phyloP scores from a whole-genome alignment of 495 filamentous ascomycete species.

The Xylaria nigripes region DNA sequence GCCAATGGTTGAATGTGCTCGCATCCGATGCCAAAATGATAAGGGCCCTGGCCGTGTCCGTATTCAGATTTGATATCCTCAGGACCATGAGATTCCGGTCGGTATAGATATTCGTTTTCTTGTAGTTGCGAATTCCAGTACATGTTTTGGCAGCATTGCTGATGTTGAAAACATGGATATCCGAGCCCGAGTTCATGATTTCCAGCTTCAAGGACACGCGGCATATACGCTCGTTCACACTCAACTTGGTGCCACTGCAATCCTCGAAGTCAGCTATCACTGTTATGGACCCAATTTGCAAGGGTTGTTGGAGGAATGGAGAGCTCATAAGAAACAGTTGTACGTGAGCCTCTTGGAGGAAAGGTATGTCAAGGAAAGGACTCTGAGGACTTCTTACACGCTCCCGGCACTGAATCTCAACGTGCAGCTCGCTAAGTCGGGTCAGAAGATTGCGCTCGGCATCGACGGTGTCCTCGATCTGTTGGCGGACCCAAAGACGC shows the following conservation, averaged over 20 bases:
- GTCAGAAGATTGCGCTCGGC: constrained; percentile 34
- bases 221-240: constrained; percentile 4
- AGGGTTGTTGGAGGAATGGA: neutral
- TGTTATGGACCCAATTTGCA: neutral
- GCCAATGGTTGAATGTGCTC: neutral
- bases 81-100: neutral
- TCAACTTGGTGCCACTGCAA: constrained; percentile 23
- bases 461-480: constrained; percentile 29
- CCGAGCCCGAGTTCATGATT: neutral
- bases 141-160: neutral
- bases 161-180: neutral
- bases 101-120: neutral
- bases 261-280: neutral
- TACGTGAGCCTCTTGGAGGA: neutral
- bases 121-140: neutral
- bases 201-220: constrained; percentile 3
- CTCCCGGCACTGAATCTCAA: constrained; percentile 35
- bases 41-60: neutral
- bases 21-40: neutral
- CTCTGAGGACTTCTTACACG: neutral
- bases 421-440: constrained; percentile 35
- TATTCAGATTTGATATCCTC: neutral
- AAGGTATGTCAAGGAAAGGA: neutral
- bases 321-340: neutral
- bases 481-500: constrained; percentile 20